Evolutionary conservation across 139 green algal species (phyloP), one percentile per base, ranked within the genome.

Genomic region (Protoeuglena noctilucae): DNA sequence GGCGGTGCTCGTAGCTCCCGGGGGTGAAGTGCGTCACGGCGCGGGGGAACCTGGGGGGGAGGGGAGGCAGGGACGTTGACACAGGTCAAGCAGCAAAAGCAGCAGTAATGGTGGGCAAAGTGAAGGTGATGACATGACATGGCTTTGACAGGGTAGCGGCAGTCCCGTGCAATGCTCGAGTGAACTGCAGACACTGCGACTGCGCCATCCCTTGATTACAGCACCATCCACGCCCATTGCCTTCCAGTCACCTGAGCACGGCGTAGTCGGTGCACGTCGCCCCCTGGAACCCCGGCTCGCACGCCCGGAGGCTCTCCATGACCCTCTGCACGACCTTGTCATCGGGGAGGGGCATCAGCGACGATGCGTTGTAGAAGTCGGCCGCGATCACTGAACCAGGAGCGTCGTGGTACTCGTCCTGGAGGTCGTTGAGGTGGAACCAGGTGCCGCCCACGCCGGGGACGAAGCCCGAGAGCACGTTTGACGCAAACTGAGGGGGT

Each of bases 21-120:
- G 81, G 75, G 34, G 45, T 73, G 65, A 94, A 94, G 65, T 94
- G 85, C 0, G 85, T 91, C 2, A 94, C 85, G 3, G 84, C 85
- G 30, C 75, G 70, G 1, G 57, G 69, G 60, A 80, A 90, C 25
- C 75, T n/a, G n/a, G n/a, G n/a, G n/a, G n/a, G n/a, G n/a, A n/a
- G n/a, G n/a, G n/a, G n/a, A n/a, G n/a, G n/a, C n/a, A n/a, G n/a
- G n/a, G n/a, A n/a, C n/a, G n/a, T n/a, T n/a, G n/a, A n/a, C n/a
- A n/a, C n/a, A n/a, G n/a, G n/a, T n/a, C n/a, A n/a, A n/a, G n/a
- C n/a, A n/a, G n/a, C n/a, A n/a, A n/a, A n/a, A n/a, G n/a, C n/a
- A n/a, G n/a, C n/a, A n/a, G n/a, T n/a, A n/a, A n/a, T n/a, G n/a
- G n/a, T n/a, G n/a, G n/a, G n/a, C n/a, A n/a, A n/a, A n/a, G n/a